Base-by-base conservation (phyloP, 1,139 yeast species). In the Kodamaea alishanica region DNA sequence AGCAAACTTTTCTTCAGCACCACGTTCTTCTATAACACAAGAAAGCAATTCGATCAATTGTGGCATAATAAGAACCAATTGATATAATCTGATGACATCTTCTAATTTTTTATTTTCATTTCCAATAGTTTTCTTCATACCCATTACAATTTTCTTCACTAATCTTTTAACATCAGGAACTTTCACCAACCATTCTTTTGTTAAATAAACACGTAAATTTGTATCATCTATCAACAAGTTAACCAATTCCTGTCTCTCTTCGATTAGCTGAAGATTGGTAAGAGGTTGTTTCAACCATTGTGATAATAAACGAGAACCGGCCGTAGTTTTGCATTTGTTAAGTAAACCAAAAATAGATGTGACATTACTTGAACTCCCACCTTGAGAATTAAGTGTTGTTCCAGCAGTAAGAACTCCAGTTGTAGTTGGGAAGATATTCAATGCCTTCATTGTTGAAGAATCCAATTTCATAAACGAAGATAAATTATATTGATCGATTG, bases 211-310 rank as follows among this genome's bases (percentile, higher is more conserved):
- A 46, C 96, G 72, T 40, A 85, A 55, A 44, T 77, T 77, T 2
- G 86, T 66, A 54, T 88, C 88, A 28, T 83, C 77, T n/a, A 86
- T 70, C 50, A 92, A 65, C 42, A 75, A 73, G 30, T 78, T 84
- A 7, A 92, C 96, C 40, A 92, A 67, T 6, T 69, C 60, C 47
- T 87, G 97, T 39, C 98, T 75, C 28, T 79, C 73, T 31, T 65
- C 60, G 32, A 92, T 90, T 37, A 71, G 77, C 0, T 55, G 55
- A 15, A 75, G 56, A 48, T 77, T 78, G 41, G 95, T 81, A 36
- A 92, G 70, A 0, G 98, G 98, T 60, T 92, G 98, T 54, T 92
- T 92, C 46, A 94, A 72, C 98, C 98, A 92, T 55, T 88, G 96
- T 8, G 92, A 81, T 28, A 92, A 72, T 39, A 90, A 64, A 49